phyloP scores from a whole-genome alignment of 768 basidiomycete species.

The Tulasnella sp. region DNA sequence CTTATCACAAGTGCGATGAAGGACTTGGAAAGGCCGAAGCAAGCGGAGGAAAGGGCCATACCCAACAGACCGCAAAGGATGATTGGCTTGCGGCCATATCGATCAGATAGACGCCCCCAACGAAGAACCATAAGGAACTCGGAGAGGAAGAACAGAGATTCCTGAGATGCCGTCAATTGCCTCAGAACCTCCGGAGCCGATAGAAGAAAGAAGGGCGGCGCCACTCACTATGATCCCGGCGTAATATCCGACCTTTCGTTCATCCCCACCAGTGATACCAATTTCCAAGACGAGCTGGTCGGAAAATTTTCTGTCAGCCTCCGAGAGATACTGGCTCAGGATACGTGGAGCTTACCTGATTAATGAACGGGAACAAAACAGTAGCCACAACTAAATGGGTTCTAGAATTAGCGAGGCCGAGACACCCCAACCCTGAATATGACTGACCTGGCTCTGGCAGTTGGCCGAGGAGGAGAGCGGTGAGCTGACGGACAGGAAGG shows the following conservation, averaged over 20 bases:
- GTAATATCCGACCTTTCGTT: conserved; percentile 26
- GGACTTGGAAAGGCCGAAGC: conserved; percentile 30
- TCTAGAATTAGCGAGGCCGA: neutral
- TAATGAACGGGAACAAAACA: conserved; percentile 27
- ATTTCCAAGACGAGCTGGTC: conserved; percentile 22
- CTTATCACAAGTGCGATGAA: conserved; percentile 28
- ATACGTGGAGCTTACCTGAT: conserved; percentile 4
- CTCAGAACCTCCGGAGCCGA: neutral
- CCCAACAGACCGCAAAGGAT: conserved; percentile 29
- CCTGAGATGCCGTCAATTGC: conserved; percentile 1
- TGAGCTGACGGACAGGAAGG: conserved; percentile 23
- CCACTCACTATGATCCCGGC: conserved; percentile 27
- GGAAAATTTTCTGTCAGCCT: neutral
- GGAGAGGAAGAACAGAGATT: conserved; percentile 29
- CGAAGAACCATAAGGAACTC: conserved; percentile 25
- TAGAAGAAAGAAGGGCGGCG: neutral
- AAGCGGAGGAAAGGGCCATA: conserved; percentile 26
- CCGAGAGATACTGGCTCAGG: neutral
- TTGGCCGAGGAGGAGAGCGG: conserved; percentile 23
- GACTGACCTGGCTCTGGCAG: conserved; percentile 25
- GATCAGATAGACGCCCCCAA: conserved; percentile 30
- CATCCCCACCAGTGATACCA: conserved; percentile 26
- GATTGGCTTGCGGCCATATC: conserved; percentile 32
- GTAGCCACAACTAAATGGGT: conserved; percentile 2
- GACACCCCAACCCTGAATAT: neutral